Evolutionary conservation across 1,284 basidiomycete species (phyloP).

Genomic region (Cryptococcus wingfieldii): DNA sequence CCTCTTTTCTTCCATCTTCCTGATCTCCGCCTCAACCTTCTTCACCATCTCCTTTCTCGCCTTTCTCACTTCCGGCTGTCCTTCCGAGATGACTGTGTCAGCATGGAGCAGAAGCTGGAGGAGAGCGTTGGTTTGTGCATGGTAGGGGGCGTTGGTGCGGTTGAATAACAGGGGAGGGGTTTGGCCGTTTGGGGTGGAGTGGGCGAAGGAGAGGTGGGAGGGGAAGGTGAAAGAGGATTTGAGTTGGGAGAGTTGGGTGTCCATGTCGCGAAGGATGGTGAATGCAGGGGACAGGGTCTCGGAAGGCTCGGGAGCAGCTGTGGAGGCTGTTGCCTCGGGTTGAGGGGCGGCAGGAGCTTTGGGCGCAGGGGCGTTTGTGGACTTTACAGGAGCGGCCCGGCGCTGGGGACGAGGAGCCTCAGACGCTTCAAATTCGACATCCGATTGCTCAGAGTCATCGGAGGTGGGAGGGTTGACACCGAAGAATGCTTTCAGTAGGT

Average conservation of each 20-base stretch:
- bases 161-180: conserved; percentile 47
- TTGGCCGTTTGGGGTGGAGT: conserved; percentile 9
- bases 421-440: too few species aligned
- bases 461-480: too few species aligned
- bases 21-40: conserved; percentile 61
- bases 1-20: conserved; percentile 52
- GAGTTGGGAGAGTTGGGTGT: conserved; percentile 24
- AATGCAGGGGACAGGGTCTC: conserved; percentile 21
- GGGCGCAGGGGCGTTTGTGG: too few species aligned
- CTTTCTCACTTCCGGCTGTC: conserved; percentile 58
- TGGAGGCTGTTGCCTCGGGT: not conserved
- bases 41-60: conserved; percentile 59
- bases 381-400: too few species aligned
- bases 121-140: conserved; percentile 59
- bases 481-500: conserved; percentile 19
- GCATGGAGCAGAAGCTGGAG: conserved; percentile 60
- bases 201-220: conserved; percentile 29
- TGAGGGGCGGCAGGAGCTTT: not conserved
- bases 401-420: too few species aligned
- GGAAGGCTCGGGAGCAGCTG: not conserved
- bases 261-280: conserved; percentile 27
- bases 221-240: conserved; percentile 38
- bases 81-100: conserved; percentile 64
- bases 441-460: not conserved
- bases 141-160: conserved; percentile 56